Evolutionary conservation across 192 early-diverging fungal genomes (phyloP), one percentile per base, ranked within the genome.

Genomic region (Blastocladiella britannica): DNA sequence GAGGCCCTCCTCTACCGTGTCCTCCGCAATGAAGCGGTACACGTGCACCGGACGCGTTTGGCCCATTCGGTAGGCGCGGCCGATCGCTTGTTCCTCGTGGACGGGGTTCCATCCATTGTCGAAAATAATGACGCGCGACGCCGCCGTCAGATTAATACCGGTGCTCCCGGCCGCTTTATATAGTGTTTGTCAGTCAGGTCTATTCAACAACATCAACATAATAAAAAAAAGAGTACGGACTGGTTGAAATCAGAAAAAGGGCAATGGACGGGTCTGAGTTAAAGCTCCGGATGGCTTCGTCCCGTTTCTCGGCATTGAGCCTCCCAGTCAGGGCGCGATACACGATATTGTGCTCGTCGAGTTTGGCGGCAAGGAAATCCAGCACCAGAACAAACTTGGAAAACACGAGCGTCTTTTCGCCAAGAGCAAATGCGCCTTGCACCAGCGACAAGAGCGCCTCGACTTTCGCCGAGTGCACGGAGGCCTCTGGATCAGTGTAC

Each of bases 141-240:
- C 55, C 3, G 47, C 60, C 3, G 57, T 59, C 25, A 61, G 57
- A 12, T 61, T 61, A 26, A 61, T 59, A 29, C 60, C 60, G 25
- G 55, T 55, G 7, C 60, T 57, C 7, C 60, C 60, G 25, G 60
- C 60, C 22, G 55, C n/a, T n/a, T n/a, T n/a, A n/a, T n/a, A n/a
- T n/a, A n/a, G n/a, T n/a, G n/a, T n/a, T n/a, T n/a, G n/a, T n/a
- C n/a, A n/a, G n/a, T n/a, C n/a, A n/a, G n/a, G n/a, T n/a, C n/a
- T n/a, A n/a, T n/a, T n/a, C n/a, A n/a, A n/a, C n/a, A n/a, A n/a
- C n/a, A n/a, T n/a, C n/a, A n/a, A n/a, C n/a, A n/a, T n/a, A n/a
- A n/a, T n/a, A n/a, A n/a, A n/a, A n/a, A n/a, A n/a, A n/a, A n/a
- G n/a, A n/a, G n/a, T n/a, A n/a, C n/a, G n/a, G n/a, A n/a, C n/a